Percentiles rank a stretch among this genome's conserved stretches.
phyloP scores from a whole-genome alignment of 345 rosid genomes.

The Salix viminalis region DNA sequence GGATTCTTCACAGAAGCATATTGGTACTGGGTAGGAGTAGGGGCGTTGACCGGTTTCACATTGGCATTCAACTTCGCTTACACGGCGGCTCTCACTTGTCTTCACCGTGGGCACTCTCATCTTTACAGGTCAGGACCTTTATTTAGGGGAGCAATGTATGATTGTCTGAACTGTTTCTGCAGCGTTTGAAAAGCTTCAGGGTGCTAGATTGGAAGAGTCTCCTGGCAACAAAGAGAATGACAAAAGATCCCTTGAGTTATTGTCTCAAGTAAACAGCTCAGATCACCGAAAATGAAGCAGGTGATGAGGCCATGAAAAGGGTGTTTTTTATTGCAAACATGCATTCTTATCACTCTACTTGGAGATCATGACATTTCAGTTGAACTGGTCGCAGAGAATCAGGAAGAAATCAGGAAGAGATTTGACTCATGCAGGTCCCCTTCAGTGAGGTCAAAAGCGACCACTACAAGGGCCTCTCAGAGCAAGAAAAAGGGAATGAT shows the following conservation, averaged over 20 bases:
- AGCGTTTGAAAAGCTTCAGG: conserved; percentile 53
- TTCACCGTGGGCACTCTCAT: conserved; percentile 40
- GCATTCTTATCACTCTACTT: too few relatives aligned
- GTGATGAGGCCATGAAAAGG: not conserved
- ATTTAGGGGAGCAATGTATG: too few relatives aligned
- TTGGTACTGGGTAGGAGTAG: conserved; percentile 68
- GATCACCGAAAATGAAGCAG: not conserved
- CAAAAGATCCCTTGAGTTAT: not conserved
- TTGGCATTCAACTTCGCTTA: conserved; percentile 40
- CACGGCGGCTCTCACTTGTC: conserved; percentile 43
- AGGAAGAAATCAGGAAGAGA: too few relatives aligned
- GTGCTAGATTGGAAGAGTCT: conserved; percentile 26
- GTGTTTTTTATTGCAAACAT: too few relatives aligned
- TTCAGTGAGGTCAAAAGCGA: too few relatives aligned
- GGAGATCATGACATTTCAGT: too few relatives aligned
- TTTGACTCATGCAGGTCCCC: too few relatives aligned
- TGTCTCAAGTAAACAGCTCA: not conserved
- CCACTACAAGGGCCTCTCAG: not conserved
- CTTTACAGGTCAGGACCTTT: too few relatives aligned
- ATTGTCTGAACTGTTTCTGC: not conserved
- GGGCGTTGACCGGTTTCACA: conserved; percentile 38
- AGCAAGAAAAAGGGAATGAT: conserved; percentile 54
- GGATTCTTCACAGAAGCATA: conserved; percentile 45
- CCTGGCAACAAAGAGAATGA: not conserved
- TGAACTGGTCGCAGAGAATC: too few relatives aligned